Evolutionary conservation across 2,329 filamentous ascomycete species (phyloP).

Genomic region (Didymella sp.): DNA sequence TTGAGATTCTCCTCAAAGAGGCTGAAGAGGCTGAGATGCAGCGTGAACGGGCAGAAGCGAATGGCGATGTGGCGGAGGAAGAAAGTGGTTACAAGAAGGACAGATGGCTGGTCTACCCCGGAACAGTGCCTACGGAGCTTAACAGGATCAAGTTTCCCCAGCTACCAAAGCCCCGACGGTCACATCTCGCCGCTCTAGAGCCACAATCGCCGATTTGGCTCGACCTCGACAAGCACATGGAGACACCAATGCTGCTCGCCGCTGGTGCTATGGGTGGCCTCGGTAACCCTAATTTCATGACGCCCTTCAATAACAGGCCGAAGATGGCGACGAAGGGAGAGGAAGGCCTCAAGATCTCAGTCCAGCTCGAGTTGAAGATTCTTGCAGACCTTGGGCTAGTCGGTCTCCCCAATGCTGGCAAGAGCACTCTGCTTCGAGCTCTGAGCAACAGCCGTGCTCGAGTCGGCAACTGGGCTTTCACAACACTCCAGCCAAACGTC

Average conservation of each 20-base stretch:
- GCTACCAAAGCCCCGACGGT: slow-evolving; percentile 63
- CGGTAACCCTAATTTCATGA: slow-evolving; percentile 92
- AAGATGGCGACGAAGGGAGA: slow-evolving; percentile 91
- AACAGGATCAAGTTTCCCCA: slow-evolving; percentile 64
- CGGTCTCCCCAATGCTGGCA: slow-evolving; percentile 93
- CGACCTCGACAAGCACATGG: slow-evolving; percentile 71
- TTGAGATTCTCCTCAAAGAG: slow-evolving; percentile 68
- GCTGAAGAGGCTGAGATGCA: slow-evolving; percentile 38
- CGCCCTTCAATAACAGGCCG: slow-evolving; percentile 74
- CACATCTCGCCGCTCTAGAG: slow-evolving; percentile 68
- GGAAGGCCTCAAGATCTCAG: slow-evolving; percentile 74
- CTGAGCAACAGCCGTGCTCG: slow-evolving; percentile 88
- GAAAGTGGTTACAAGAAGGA: slow-evolving; percentile 60
- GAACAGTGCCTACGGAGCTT: slow-evolving; percentile 75
- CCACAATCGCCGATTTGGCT: slow-evolving; percentile 72
- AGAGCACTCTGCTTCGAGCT: slow-evolving; percentile 87
- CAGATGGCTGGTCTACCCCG: slow-evolving; percentile 88
- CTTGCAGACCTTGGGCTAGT: slow-evolving; percentile 95
- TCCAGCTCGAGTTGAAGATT: slow-evolving; percentile 92
- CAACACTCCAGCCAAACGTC: slow-evolving; percentile 92
- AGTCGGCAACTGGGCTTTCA: slow-evolving; percentile 95
- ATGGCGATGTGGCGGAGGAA: slow-evolving; percentile 39
- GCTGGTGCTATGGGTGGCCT: slow-evolving; percentile 88
- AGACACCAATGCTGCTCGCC: slow-evolving; percentile 82
- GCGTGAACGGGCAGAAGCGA: slow-evolving; percentile 25